Base-by-base conservation (phyloP, 1,284 basidiomycete species). In the Hemileia vastatrix region DNA sequence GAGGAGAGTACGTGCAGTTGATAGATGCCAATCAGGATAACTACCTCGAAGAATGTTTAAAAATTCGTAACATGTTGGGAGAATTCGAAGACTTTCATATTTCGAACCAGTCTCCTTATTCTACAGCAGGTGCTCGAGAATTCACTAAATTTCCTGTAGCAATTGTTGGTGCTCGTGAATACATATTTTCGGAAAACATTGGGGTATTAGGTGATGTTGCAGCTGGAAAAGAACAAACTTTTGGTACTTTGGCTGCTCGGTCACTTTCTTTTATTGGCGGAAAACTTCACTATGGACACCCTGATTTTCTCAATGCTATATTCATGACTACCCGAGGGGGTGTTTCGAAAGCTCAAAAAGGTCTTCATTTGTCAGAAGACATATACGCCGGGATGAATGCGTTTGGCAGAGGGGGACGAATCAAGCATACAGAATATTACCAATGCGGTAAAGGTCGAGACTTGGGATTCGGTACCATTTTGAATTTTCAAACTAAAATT, bases 21-120 rank as follows among this genome's bases (percentile, higher is more conserved):
- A 96, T 98, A 76, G 95, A 98, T 73, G 95, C 94, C 73, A 98
- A 98, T 79, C 94, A 98, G 81, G 94, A 98, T 81, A 96, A 98
- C 79, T 99, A 99, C 74, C 85, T 99, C 68, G 94, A 99, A 78
- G 94, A 99, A 77, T 98, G 94, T 79, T 83, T 98, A 74, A 99
- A 99, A 83, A 96, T 99, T 75, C 86, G 94, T 60, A 97, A 96
- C 76, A 81, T 99, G n/a, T 86, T 99, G 47, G 89, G 87, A 65
- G 95, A 99, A 77, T 99, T 99, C 72, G 95, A 98, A 77, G 90
- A 96, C 77, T 94, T 90, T 77, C 80, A 84, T 57, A 83, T 90
- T 6, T 88, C 90, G 8, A 85, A 81, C 67, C 84, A 89, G 79
- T 92, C 87, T 70, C 94, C 94, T 9, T 98, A 98, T 77, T 87